Evolutionary conservation across 2,329 filamentous ascomycete species (phyloP).

Genomic region (Knoxdaviesia capensis): DNA sequence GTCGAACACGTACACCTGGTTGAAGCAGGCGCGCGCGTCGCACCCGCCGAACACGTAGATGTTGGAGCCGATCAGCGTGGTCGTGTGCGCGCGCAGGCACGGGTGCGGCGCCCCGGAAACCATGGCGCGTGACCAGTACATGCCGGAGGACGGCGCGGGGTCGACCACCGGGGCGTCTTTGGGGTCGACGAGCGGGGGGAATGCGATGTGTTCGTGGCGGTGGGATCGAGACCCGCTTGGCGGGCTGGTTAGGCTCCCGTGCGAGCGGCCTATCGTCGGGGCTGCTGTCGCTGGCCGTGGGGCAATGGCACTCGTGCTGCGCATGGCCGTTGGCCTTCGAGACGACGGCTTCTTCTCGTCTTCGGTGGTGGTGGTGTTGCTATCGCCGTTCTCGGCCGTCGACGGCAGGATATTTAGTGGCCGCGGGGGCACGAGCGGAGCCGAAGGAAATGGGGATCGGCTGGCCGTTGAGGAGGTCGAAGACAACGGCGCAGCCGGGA

Average conservation of each 20-base stretch:
- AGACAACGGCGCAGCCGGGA: constrained; percentile 10
- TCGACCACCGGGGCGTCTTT: constrained; percentile 37
- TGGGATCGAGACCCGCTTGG: constrained; percentile 10
- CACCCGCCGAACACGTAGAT: constrained; percentile 51
- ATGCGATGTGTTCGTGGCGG: constrained; percentile 23
- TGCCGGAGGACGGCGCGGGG: constrained; percentile 44
- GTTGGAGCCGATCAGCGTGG: constrained; percentile 44
- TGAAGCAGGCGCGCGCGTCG: constrained; percentile 46
- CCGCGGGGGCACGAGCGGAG: not conserved
- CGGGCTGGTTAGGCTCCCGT: constrained; percentile 5
- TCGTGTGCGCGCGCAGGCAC: constrained; percentile 44
- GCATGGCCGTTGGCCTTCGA: constrained; percentile 23
- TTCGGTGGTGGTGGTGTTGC: constrained; percentile 9
- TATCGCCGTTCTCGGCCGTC: constrained; percentile 6
- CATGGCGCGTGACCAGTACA: constrained; percentile 51
- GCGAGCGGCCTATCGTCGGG: constrained; percentile 8
- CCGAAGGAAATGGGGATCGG: constrained; percentile 6
- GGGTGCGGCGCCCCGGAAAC: constrained; percentile 42
- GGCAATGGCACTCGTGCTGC: constrained; percentile 32
- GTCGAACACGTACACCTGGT: constrained; percentile 48
- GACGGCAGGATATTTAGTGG: constrained; percentile 2
- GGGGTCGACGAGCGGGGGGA: constrained; percentile 36
- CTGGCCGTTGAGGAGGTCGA: constrained; percentile 2
- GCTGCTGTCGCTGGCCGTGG: constrained; percentile 11
- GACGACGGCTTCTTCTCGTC: constrained; percentile 8